phyloP scores from a whole-genome alignment of 495 filamentous ascomycete species.

The Glutinoglossum americanum region DNA sequence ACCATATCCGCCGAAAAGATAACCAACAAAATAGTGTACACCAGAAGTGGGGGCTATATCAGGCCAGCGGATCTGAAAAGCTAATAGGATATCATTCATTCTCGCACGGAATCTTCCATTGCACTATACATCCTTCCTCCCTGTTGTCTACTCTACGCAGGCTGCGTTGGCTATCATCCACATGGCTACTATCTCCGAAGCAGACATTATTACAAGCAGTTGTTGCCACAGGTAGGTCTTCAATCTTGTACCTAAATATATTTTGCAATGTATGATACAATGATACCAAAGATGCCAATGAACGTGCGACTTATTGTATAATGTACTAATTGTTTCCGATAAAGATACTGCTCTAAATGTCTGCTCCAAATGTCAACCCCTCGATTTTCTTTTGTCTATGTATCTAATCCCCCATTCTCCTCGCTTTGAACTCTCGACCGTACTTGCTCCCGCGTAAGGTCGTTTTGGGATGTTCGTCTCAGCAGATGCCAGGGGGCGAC shows the following conservation, averaged over 20 bases:
- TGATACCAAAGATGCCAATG: slow-evolving; percentile 7
- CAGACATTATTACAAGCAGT: neutral
- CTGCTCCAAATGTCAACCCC: slow-evolving; percentile 5
- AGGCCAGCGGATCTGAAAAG: neutral
- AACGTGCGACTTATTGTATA: slow-evolving; percentile 10
- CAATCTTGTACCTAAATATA: neutral
- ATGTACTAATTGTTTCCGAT: slow-evolving; percentile 10
- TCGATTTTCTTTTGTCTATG: slow-evolving; percentile 4
- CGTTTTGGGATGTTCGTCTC: too few relatives aligned
- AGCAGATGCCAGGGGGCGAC: too few relatives aligned
- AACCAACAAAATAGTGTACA: too few relatives aligned
- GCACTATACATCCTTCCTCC: neutral
- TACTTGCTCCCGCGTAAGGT: too few relatives aligned
- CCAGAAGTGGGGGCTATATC: neutral
- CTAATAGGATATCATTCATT: neutral
- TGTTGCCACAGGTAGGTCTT: neutral
- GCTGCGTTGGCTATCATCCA: neutral
- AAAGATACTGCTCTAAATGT: slow-evolving; percentile 6
- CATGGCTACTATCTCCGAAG: neutral
- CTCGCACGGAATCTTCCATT: neutral
- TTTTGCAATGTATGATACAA: neutral
- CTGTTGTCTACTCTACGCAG: neutral
- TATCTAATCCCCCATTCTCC: too few relatives aligned
- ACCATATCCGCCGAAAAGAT: neutral
- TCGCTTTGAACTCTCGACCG: too few relatives aligned